Evolutionary conservation across 306 rosid genomes (phyloP), one percentile per base, ranked within the genome.

Genomic region (Lagenaria siceraria): DNA sequence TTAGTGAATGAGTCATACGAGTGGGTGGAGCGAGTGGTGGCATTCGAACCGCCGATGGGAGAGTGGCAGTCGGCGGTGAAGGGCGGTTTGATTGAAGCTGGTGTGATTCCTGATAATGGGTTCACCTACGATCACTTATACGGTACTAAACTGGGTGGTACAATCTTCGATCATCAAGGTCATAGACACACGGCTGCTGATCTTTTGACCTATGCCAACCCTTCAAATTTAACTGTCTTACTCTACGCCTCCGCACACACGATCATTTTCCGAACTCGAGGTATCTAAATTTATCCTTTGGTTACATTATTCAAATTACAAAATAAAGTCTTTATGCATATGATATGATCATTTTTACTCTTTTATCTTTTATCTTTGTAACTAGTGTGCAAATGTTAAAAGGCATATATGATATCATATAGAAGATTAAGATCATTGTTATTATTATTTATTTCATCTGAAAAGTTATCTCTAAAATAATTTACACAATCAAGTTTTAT

Each of bases 111-210:
- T 1, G 5, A 86, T 85, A 92, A 92, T 55, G 96, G 93, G 46
- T 92, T 90, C 89, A 92, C 91, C 5, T 92, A 86, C 21, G 93
- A 92, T 69, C 97, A 92, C n/a, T 71, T 89, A 9, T 9, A 48
- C 13, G 97, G 97, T 12, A 92, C 97, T 8, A 92, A 92, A 71
- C 76, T 90, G n/a, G 97, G 98, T 0, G 98, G 96, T 1, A 87
- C 92, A 66, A 90, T 90, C 31, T 92, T 92, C 56, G 94, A 92
- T 70, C 70, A 12, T 0, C 4, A 83, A 0, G 92, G 94, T 5
- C 76, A 36, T 31, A 79, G 98, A 51, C 96, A 92, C 64, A 90
- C 91, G 0, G 90, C 97, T 10, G 96, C 97, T 11, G 92, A 92
- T 81, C 85, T 90, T 10, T 76, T 92, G 11, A 19, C 68, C 22